Conservation (phyloP, 352 stramenopile species). For the Phytophthora pistaciae region DNA sequence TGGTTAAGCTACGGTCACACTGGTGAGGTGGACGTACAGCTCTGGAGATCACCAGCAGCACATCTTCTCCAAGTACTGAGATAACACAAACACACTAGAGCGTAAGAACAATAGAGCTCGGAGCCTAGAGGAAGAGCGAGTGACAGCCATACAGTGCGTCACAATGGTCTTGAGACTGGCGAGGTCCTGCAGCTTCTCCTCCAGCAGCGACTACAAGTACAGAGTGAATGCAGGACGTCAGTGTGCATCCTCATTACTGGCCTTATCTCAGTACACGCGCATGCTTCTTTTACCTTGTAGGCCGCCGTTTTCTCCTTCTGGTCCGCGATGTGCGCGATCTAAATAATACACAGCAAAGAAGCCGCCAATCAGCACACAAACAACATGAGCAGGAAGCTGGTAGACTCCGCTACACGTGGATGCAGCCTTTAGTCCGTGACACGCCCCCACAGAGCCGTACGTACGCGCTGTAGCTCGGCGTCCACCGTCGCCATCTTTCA, state of each 20-base stretch:
- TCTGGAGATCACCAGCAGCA: conserved; percentile 80
- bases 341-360: not conserved
- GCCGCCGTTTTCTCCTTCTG: conserved; percentile 80
- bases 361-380: not conserved
- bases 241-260: not conserved
- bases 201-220: conserved; percentile 40
- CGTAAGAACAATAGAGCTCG: too few relatives aligned
- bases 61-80: conserved; percentile 81
- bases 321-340: conserved; percentile 76
- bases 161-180: conserved; percentile 67
- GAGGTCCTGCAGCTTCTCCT: conserved; percentile 53
- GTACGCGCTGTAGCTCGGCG: conserved; percentile 57
- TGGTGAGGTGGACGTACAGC: conserved; percentile 40
- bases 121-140: too few relatives aligned
- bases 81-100: not conserved
- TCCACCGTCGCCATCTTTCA: conserved; percentile 39
- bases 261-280: conserved; percentile 8
- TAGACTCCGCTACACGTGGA: not conserved
- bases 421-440: not conserved
- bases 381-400: not conserved
- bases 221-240: not conserved
- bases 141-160: conserved; percentile 55
- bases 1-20: too few relatives aligned
- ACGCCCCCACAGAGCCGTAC: conserved; percentile 16
- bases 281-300: conserved; percentile 73